These are phyloP conservation scores for Bombardia bombarda DNA, from an alignment of 495 filamentous ascomycete genomes.

Conservation along the genomic window DNA sequence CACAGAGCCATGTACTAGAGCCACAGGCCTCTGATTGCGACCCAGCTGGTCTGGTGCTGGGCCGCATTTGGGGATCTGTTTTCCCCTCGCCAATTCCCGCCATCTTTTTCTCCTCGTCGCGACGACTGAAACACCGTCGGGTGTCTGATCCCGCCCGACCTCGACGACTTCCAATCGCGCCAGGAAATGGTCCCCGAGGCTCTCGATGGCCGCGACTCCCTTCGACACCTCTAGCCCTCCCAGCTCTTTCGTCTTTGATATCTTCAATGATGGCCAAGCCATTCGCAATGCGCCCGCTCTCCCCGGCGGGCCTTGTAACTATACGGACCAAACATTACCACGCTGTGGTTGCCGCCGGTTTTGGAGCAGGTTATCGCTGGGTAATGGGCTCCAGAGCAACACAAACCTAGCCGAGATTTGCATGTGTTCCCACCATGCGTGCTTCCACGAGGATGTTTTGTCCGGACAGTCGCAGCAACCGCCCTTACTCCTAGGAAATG, in stretches of 20 bases:
- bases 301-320: constrained; percentile 55
- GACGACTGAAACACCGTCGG: neutral
- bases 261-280: constrained; percentile 35
- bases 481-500: constrained; percentile 7
- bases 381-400: constrained; percentile 9
- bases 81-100: neutral
- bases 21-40: constrained; percentile 24
- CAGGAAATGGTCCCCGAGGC: constrained; percentile 20
- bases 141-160: neutral
- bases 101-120: constrained; percentile 9
- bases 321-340: constrained; percentile 43
- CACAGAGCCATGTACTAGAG: constrained; percentile 38
- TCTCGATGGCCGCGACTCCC: constrained; percentile 42
- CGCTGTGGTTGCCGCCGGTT: constrained; percentile 61
- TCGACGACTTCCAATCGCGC: constrained; percentile 5
- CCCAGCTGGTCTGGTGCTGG: constrained; percentile 29
- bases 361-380: constrained; percentile 40
- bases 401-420: constrained; percentile 43
- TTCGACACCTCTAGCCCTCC: constrained; percentile 31
- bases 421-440: constrained; percentile 67
- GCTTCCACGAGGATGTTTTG: constrained; percentile 51
- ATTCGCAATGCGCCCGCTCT: constrained; percentile 25
- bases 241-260: constrained; percentile 38
- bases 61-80: constrained; percentile 14
- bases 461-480: constrained; percentile 14